Percentiles rank a stretch among this genome's conserved stretches.
Evolutionary conservation across 352 stramenopile genomes (phyloP).

Genomic region (Peronospora destructor): DNA sequence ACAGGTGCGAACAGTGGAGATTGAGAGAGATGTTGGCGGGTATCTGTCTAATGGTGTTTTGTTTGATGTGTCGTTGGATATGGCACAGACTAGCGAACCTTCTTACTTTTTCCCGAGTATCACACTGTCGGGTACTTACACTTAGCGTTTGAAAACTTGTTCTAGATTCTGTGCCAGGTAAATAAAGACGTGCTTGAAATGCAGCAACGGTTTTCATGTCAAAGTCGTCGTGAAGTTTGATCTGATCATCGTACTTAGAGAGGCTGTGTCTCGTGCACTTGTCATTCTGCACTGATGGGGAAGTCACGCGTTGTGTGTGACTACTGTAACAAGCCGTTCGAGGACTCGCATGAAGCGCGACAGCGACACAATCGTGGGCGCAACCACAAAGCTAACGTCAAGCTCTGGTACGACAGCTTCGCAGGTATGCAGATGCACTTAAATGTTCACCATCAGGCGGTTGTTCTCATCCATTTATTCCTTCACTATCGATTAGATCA

Average conservation of each 20-base stretch:
- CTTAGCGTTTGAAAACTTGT: conserved; percentile 21
- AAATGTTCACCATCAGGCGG: neutral
- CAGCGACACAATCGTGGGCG: conserved; percentile 57
- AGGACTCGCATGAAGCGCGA: conserved; percentile 67
- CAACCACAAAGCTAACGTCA: conserved; percentile 77
- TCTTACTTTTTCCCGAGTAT: conserved; percentile 87
- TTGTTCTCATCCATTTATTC: conserved; percentile 3
- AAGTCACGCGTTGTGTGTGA: conserved; percentile 53
- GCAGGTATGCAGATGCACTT: conserved; percentile 28
- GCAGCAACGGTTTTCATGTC: conserved; percentile 3
- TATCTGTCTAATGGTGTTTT: neutral
- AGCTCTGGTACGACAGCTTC: conserved; percentile 81
- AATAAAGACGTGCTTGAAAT: conserved; percentile 9
- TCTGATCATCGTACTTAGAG: conserved; percentile 32
- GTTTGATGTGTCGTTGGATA: neutral
- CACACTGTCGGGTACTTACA: conserved; percentile 70
- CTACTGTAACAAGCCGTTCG: conserved; percentile 80
- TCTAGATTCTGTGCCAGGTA: conserved; percentile 5
- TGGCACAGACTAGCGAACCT: conserved; percentile 36
- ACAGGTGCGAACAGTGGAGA: conserved; percentile 37
- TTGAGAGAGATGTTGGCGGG: neutral
- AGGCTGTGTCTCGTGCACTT: neutral
- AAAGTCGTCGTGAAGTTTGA: neutral
- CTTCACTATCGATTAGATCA: conserved; percentile 27
- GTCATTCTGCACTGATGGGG: conserved; percentile 30